Evolutionary conservation across 2,329 filamentous ascomycete genomes (phyloP).

Genomic region (Albophoma yamanashiensis): DNA sequence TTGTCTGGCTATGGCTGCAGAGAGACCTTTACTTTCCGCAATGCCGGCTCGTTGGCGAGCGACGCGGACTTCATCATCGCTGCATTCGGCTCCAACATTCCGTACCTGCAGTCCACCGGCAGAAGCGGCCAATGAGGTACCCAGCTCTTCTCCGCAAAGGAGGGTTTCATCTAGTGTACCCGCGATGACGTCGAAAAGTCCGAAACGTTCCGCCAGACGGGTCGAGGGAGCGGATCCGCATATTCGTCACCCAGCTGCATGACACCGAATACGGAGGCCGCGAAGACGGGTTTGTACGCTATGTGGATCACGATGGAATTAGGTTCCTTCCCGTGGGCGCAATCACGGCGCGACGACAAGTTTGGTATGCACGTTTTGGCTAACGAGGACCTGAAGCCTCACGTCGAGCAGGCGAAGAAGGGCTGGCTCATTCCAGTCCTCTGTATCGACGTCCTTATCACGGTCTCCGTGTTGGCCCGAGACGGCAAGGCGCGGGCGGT

Average conservation of each 20-base stretch:
- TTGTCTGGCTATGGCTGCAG: neutral
- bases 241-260: slow-evolving; percentile 16
- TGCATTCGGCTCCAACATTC: slow-evolving; percentile 18
- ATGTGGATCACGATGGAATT: neutral
- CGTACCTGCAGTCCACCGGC: slow-evolving; percentile 14
- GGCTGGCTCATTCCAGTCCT: neutral
- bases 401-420: neutral
- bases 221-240: slow-evolving; percentile 12
- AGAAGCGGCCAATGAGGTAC: slow-evolving; percentile 18
- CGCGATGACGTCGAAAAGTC: slow-evolving; percentile 11
- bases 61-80: slow-evolving; percentile 18
- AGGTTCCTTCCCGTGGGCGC: neutral
- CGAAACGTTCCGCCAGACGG: slow-evolving; percentile 9
- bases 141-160: slow-evolving; percentile 12
- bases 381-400: neutral
- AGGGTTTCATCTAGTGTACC: slow-evolving; percentile 11
- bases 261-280: slow-evolving; percentile 7
- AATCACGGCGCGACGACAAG: neutral
- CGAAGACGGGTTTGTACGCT: neutral
- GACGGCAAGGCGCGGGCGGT: neutral
- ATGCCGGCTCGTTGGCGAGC: slow-evolving; percentile 8
- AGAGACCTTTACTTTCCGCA: slow-evolving; percentile 12
- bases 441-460: neutral
- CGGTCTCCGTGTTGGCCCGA: neutral
- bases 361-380: neutral